Evolutionary conservation across 495 filamentous ascomycete species (phyloP).

Genomic region (Choiromyces venosus): DNA sequence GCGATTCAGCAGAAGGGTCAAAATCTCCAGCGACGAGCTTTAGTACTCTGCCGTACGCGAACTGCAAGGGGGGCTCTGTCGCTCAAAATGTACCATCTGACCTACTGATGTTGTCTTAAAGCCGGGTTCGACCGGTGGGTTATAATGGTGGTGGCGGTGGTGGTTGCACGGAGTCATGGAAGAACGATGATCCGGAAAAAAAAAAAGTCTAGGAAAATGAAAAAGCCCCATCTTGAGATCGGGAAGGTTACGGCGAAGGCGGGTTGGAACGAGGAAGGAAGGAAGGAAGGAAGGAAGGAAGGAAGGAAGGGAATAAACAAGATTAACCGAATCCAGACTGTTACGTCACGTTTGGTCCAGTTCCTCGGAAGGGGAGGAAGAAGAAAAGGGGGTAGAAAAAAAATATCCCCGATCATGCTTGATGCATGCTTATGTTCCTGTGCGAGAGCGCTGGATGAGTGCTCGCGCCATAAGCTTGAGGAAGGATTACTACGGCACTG

Average conservation of each 20-base stretch:
- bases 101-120: no score
- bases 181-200: background rate
- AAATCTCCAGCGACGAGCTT: no score
- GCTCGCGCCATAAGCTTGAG: no score
- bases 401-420: background rate
- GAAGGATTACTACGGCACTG: background rate
- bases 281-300: background rate
- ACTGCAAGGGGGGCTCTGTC: background rate
- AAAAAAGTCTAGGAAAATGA: no score
- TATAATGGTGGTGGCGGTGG: background rate
- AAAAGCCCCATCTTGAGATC: no score
- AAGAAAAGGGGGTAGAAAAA: no score
- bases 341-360: no score
- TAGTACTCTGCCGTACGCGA: no score
- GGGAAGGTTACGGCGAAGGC: background rate
- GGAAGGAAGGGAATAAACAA: background rate
- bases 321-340: background rate
- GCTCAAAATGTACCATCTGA: background rate
- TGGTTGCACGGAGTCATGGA: background rate
- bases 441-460: background rate
- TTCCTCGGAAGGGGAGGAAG: background rate
- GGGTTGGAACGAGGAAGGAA: no score
- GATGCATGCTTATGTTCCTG: background rate
- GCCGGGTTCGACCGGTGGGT: background rate
- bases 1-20: no score